Conservation (phyloP, 495 filamentous ascomycete species). For the Aspergillus indologenus region DNA sequence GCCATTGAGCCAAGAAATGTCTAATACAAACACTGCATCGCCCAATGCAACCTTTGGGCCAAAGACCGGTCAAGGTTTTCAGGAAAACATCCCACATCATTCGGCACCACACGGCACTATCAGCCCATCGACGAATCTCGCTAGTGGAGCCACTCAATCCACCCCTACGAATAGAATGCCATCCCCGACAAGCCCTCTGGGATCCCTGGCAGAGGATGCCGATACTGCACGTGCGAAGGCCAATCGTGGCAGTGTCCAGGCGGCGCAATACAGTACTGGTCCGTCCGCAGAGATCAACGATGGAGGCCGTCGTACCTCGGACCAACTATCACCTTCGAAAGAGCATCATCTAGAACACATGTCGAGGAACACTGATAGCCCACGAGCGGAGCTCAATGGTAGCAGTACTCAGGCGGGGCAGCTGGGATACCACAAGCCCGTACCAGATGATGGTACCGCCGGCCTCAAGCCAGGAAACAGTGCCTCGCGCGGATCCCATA, state of each 20-base stretch:
- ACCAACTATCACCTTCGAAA: neutral
- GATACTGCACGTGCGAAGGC: neutral
- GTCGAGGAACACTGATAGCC: neutral
- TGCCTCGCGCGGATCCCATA: too few species aligned
- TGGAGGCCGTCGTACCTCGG: neutral
- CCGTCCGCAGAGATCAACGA: neutral
- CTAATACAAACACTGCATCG: neutral
- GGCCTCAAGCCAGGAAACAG: neutral
- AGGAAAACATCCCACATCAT: neutral
- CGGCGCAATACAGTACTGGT: neutral
- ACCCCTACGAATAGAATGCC: neutral
- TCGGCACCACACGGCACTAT: neutral
- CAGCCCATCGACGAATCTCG: neutral
- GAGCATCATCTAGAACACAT: neutral
- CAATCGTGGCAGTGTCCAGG: neutral
- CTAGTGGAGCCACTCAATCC: too few species aligned
- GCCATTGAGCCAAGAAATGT: neutral
- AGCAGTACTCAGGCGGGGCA: neutral
- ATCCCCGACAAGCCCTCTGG: neutral
- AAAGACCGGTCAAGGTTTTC: neutral
- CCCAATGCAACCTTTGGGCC: neutral
- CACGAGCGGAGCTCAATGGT: neutral
- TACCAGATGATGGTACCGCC: neutral
- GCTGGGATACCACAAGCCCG: neutral
- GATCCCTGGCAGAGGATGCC: neutral